Percentiles rank a stretch among this genome's conserved stretches.
Evolutionary conservation across 2,329 filamentous ascomycete genomes (phyloP).

Genomic region (Colletotrichum kahawae): DNA sequence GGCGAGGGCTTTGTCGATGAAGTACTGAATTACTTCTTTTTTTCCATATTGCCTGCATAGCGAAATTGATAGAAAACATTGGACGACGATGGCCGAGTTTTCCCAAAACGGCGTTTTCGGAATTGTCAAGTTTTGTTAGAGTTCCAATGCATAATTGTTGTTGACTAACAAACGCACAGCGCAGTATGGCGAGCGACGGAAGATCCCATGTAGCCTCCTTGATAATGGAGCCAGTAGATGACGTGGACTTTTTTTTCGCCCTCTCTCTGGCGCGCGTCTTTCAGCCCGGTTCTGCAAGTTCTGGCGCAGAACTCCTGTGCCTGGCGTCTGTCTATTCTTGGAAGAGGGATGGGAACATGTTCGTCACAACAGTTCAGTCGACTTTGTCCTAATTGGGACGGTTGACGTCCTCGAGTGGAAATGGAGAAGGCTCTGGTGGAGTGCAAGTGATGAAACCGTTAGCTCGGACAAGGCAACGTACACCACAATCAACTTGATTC

Average conservation of each 20-base stretch:
- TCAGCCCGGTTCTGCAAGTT: background rate
- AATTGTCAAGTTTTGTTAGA: background rate
- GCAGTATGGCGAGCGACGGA: background rate
- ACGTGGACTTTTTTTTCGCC: background rate
- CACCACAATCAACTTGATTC: constrained; percentile 12
- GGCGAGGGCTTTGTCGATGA: background rate
- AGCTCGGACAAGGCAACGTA: constrained; percentile 10
- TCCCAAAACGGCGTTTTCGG: background rate
- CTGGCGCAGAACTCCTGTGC: background rate
- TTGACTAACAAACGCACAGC: background rate
- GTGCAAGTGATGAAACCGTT: constrained; percentile 3
- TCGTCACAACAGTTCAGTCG: background rate
- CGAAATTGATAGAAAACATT: background rate
- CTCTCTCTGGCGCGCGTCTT: background rate
- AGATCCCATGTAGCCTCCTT: background rate
- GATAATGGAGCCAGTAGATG: background rate
- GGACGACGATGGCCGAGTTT: background rate
- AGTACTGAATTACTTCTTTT: background rate
- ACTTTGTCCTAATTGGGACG: background rate
- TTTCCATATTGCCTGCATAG: constrained; percentile 2
- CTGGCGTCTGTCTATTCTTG: background rate
- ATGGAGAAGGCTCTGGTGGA: background rate
- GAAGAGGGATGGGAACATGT: background rate
- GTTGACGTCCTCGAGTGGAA: background rate
- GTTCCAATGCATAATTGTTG: background rate